Base-by-base conservation (phyloP, 2,329 filamentous ascomycete genomes). In the Penicillium thymicola region DNA sequence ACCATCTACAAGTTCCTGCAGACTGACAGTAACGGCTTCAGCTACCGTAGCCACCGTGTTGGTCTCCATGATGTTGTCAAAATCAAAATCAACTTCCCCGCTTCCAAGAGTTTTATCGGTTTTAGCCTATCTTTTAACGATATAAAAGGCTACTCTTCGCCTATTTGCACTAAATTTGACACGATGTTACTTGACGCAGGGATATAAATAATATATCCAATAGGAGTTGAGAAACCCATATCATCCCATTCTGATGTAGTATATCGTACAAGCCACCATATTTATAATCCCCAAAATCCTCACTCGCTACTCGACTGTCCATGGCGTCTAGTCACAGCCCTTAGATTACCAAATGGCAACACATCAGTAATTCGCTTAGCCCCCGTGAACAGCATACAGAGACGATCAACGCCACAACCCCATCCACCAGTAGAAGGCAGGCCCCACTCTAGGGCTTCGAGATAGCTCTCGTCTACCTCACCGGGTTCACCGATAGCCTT, bases 391-490 rank as follows among this genome's bases (percentile, higher is more conserved):
- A 97, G 76, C 94, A 99, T 99, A 37, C 91, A 88, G 51, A 99
- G 78, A 51, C 94, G 81, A 75, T 99, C 94, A 41, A 99, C 79
- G 1, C 94, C 94, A 67, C 92, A 95, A 1, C 94, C 94, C 94
- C 94, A 99, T 5, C 94, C 94, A 0, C 93, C 94, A 0, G 94
- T 99, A 0, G 94, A 91, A n/a, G 94, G 94, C 58, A 99, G 77
- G 0, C 91, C 94, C 76, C 90, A 91, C 72, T 96, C 90, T 49
- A 99, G 75, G 4, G 90, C 90, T 64, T 88, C 84, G 45, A 97
- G 78, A 68, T 96, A 99, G 67, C 85, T 89, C 76, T 95, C 89
- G 67, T 97, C 92, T 72, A 82, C 67, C 65, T 81, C 66, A 58
- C 77, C 65, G 59, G 76, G 74, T 45, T 82, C 79, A 36, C 76